Conservation (phyloP, 1,139 yeast genomes). For the Hansenula lynferdii region DNA sequence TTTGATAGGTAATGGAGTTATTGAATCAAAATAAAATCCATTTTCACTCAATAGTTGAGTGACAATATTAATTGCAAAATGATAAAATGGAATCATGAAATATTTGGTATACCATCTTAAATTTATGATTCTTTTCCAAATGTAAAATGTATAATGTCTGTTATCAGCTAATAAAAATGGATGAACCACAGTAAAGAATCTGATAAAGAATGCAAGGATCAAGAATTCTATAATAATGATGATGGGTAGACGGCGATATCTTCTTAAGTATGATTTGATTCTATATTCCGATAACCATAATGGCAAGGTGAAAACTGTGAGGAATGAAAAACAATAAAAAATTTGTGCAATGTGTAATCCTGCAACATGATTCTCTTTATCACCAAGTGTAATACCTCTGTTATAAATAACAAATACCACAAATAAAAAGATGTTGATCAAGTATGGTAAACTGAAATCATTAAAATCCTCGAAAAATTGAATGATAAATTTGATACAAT, state of each 20-base stretch:
- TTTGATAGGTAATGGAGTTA: conserved; percentile 30
- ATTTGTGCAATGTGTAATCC: conserved; percentile 75
- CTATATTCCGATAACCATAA: conserved; percentile 48
- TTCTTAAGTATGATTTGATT: conserved; percentile 31
- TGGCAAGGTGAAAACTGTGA: conserved; percentile 63
- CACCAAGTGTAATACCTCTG: conserved; percentile 79
- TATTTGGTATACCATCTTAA: conserved; percentile 36
- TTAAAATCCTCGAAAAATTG: conserved; percentile 30
- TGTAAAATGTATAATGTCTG: conserved; percentile 86
- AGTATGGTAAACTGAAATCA: conserved; percentile 44
- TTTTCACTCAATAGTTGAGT: conserved; percentile 32
- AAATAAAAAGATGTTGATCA: conserved; percentile 47
- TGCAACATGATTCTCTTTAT: conserved; percentile 75
- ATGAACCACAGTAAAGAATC: conserved; percentile 68
- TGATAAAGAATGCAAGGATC: conserved; percentile 45
- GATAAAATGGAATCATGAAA: conserved; percentile 62
- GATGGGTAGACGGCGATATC: conserved; percentile 24
- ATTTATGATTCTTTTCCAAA: conserved; percentile 60
- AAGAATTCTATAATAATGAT: conserved; percentile 26
- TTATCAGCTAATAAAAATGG: conserved; percentile 93
- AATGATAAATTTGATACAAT: conserved; percentile 31
- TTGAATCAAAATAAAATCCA: conserved; percentile 28
- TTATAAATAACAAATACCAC: conserved; percentile 54
- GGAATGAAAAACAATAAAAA: conserved; percentile 68
- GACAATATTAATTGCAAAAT: conserved; percentile 54